Conservation (phyloP, 2,329 filamentous ascomycete species). For the Exophiala sp. region DNA sequence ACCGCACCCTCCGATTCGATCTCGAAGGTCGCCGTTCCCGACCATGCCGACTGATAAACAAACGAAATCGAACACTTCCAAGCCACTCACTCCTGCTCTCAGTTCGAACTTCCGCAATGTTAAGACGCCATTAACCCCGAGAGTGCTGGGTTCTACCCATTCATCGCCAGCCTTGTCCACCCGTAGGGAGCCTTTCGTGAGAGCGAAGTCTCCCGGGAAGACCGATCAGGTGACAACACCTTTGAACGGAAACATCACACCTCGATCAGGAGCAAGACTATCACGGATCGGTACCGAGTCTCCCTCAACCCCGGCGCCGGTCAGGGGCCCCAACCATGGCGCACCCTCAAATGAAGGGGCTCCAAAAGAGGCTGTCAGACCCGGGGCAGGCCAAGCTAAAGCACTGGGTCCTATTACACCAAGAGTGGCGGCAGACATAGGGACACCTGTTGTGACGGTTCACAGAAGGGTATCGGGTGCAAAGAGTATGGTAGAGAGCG, state of each 20-base stretch:
- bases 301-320: constrained; percentile 47
- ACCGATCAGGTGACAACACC: constrained; percentile 47
- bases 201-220: constrained; percentile 22
- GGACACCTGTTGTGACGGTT: constrained; percentile 13
- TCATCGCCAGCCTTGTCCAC: constrained; percentile 35
- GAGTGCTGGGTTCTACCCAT: constrained; percentile 44
- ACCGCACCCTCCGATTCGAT: constrained; percentile 12
- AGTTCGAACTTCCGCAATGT: constrained; percentile 52
- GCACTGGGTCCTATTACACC: constrained; percentile 17
- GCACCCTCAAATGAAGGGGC: constrained; percentile 7
- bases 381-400: constrained; percentile 3
- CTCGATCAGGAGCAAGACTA: constrained; percentile 68
- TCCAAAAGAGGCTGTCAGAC: constrained; percentile 27
- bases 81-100: constrained; percentile 64
- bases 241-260: constrained; percentile 66
- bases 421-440: constrained; percentile 14
- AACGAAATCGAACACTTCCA: constrained; percentile 42
- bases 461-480: constrained; percentile 32
- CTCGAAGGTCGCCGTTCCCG: constrained; percentile 31
- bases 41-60: constrained; percentile 50
- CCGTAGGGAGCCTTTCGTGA: constrained; percentile 16
- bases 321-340: constrained; percentile 10
- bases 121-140: constrained; percentile 55
- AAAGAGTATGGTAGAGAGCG: constrained; percentile 37
- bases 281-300: constrained; percentile 61